Base-by-base conservation (phyloP, 164 flowering plant species). In the Cinnamomum micranthum region DNA sequence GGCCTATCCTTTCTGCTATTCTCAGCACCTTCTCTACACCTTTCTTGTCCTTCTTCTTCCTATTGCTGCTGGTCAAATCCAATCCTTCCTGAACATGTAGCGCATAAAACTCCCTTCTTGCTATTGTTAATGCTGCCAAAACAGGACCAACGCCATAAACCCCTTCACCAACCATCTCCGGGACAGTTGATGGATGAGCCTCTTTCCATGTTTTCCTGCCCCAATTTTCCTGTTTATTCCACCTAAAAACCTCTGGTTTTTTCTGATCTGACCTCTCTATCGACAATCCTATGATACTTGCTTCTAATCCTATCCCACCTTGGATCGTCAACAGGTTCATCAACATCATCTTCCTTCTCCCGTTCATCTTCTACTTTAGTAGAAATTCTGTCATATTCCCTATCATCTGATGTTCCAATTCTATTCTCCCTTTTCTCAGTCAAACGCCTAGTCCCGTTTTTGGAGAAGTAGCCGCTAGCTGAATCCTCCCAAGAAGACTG, bases 101-200 rank as follows among this genome's bases (percentile, higher is more conserved):
- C 20, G 88, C 77, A 77, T 94, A 93, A 63, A 94, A 89, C 65
- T 92, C 97, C 76, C 99, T 86, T 77, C 94, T 87, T 59, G 85
- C 88, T 64, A 90, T 89, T 0, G 93, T 89, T 63, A 96, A 77
- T 50, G 99, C 95, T 65, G 99, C 99, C 77, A 96, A 84, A 79
- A 94, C 93, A 28, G 99, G 98, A 71, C 97, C 94, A 2, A 96
- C 93, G 10, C 99, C 99, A 80, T 94, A 96, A 31, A 96, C 71
- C 50, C 86, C 95, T 84, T 96, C 97, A 35, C 99, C 97, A 47
- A 82, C 78, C 85, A 96, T 87, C 82, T 78, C 89, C 4, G 97
- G 99, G 24, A 88, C 28, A 19, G 82, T 87, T 1, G 99, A 93
- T 74, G 83, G 89, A 12, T 83, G 82, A 27, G 93, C 95, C 67